Percentiles rank a stretch among this genome's conserved stretches.
These are phyloP conservation scores for Lentinula novae-zelandiae DNA, from an alignment of 1,284 basidiomycete species.

Conservation along the genomic window DNA sequence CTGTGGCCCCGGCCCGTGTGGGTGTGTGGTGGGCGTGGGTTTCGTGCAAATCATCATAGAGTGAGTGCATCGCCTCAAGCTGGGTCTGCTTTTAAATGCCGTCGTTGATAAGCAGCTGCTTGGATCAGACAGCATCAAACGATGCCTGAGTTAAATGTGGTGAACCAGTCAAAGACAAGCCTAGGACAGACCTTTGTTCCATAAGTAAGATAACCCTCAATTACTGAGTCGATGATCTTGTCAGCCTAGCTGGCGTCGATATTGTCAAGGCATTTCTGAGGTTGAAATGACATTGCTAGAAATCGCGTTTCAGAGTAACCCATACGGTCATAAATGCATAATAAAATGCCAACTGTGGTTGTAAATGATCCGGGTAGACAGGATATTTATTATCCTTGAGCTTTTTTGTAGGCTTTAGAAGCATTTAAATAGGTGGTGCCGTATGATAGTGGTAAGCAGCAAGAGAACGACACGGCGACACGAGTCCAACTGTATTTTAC, in stretches of 20 bases:
- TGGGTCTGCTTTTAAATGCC: background rate
- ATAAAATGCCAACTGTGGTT: background rate
- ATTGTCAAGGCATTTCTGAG: background rate
- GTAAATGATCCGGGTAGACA: conserved; percentile 5
- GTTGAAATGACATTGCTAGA: background rate
- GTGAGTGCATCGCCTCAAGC: background rate
- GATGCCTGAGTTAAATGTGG: background rate
- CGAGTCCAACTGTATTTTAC: background rate
- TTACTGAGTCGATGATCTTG: no score
- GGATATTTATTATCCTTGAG: background rate
- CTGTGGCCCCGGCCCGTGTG: no score
- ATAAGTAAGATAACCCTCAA: no score
- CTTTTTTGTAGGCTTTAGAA: background rate
- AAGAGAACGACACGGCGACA: background rate
- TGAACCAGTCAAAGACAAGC: background rate
- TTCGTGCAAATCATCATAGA: no score
- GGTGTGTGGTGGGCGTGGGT: no score
- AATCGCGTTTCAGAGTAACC: conserved; percentile 6
- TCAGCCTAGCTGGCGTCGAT: background rate
- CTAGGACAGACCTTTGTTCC: no score
- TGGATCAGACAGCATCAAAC: conserved; percentile 4
- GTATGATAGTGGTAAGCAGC: background rate
- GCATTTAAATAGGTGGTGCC: background rate
- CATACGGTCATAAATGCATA: background rate
- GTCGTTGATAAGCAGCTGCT: background rate